Evolutionary conservation across 1,139 yeast species (phyloP).

Genomic region (Yamadazyma atmosphaerica): DNA sequence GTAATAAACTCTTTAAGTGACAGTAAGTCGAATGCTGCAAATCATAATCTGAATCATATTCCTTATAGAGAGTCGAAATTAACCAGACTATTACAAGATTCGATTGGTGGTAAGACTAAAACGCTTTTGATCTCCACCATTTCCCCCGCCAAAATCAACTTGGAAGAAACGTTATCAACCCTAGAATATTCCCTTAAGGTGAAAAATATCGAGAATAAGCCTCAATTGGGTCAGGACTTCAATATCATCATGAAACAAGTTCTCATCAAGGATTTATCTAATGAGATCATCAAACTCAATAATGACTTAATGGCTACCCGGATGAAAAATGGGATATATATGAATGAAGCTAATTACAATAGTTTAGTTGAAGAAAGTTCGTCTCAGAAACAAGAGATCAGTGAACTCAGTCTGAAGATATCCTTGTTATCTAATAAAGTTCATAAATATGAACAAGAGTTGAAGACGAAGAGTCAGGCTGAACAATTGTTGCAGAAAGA

Average conservation of each 20-base stretch:
- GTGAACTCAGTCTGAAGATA: conserved; percentile 15
- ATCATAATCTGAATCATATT: conserved; percentile 42
- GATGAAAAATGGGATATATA: conserved; percentile 60
- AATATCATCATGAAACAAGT: conserved; percentile 57
- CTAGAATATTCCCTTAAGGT: conserved; percentile 85
- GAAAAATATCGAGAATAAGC: conserved; percentile 71
- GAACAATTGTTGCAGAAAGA: conserved; percentile 5
- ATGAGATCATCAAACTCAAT: conserved; percentile 55
- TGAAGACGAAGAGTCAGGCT: conserved; percentile 5
- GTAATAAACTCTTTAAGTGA: conserved; percentile 70
- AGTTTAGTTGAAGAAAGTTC: conserved; percentile 32
- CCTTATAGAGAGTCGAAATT: conserved; percentile 87
- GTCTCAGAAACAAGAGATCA: conserved; percentile 16
- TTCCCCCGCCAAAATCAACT: conserved; percentile 71
- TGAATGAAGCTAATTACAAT: conserved; percentile 59
- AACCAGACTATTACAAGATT: conserved; percentile 76
- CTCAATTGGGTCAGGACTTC: conserved; percentile 57
- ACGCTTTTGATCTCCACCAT: conserved; percentile 81
- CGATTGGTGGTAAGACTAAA: conserved; percentile 80
- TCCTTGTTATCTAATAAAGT: conserved; percentile 7
- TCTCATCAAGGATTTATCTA: conserved; percentile 55
- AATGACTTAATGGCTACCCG: conserved; percentile 64
- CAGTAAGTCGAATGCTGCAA: conserved; percentile 4
- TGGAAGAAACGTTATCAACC: conserved; percentile 81
- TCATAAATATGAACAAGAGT: conserved; percentile 6